Evolutionary conservation across 2,329 filamentous ascomycete species (phyloP).

Genomic region (Elsinoe arachidis): DNA sequence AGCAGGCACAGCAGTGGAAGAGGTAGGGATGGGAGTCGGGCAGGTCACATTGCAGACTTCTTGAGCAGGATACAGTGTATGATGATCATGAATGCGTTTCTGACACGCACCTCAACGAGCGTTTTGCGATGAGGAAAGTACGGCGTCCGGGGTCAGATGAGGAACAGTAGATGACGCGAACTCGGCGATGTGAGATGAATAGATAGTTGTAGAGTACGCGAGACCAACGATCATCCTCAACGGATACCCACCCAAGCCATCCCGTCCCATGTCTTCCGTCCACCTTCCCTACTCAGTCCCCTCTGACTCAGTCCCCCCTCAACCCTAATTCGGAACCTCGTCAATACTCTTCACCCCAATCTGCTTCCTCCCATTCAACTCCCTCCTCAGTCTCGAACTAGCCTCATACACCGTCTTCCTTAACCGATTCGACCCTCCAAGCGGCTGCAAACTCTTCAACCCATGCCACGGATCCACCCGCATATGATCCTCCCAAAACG

Average conservation of each 20-base stretch:
- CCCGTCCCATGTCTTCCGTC: too few species aligned
- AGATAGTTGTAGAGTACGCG: too few species aligned
- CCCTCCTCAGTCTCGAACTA: conserved; percentile 28
- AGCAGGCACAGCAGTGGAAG: conserved; percentile 34
- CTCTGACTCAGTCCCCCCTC: too few species aligned
- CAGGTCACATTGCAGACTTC: conserved; percentile 37
- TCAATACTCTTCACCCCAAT: conserved; percentile 31
- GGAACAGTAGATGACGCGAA: background rate
- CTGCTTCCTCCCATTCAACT: conserved; percentile 33
- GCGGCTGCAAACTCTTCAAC: conserved; percentile 33
- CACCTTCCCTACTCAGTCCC: too few species aligned
- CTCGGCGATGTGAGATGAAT: too few species aligned
- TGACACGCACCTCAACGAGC: conserved; percentile 9
- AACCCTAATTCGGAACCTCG: conserved; percentile 28
- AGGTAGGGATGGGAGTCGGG: conserved; percentile 37
- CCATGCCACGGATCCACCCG: conserved; percentile 37
- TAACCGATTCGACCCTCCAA: conserved; percentile 34
- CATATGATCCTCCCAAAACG: conserved; percentile 39
- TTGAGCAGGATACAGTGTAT: background rate
- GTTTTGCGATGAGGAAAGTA: background rate
- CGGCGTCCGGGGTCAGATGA: background rate
- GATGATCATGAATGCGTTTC: background rate
- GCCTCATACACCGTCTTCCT: conserved; percentile 33
- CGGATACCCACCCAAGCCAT: too few species aligned
- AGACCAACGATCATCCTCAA: too few species aligned